phyloP scores from a whole-genome alignment of 305 asterid genomes.

The Fraxinus greggii region DNA sequence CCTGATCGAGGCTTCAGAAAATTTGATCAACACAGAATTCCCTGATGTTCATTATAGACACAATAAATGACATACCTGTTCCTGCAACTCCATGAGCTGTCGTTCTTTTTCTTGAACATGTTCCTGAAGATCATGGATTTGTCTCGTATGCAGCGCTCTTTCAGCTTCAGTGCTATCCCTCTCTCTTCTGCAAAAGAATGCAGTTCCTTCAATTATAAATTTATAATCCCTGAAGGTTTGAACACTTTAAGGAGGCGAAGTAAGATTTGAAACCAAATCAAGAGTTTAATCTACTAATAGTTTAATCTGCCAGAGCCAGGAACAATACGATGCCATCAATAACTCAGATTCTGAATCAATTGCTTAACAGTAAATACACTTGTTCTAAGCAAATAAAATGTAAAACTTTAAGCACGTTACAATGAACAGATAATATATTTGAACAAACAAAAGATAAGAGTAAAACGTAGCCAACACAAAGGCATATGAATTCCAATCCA shows the following conservation, averaged over 20 bases:
- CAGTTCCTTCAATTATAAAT: constrained; percentile 9
- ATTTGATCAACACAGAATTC: constrained; percentile 1
- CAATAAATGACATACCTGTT: constrained; percentile 48
- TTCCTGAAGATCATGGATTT: constrained; percentile 88
- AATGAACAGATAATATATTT: neutral
- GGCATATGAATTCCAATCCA: neutral
- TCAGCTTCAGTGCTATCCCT: constrained; percentile 83
- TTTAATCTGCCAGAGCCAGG: constrained; percentile 3
- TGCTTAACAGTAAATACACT: constrained; percentile 2
- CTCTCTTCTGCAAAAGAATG: constrained; percentile 67
- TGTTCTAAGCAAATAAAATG: neutral
- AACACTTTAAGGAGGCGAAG: neutral
- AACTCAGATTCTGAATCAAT: neutral
- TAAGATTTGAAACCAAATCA: constrained; percentile 4
- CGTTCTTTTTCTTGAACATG: constrained; percentile 89
- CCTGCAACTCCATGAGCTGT: constrained; percentile 76
- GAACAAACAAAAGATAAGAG: constrained; percentile 6
- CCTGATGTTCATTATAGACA: neutral
- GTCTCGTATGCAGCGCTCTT: constrained; percentile 74
- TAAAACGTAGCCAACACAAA: neutral
- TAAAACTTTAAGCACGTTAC: neutral
- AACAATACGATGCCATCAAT: neutral
- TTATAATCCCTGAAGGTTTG: constrained; percentile 15
- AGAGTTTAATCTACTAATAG: neutral
- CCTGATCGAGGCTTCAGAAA: neutral